phyloP scores from a whole-genome alignment of 2,329 filamentous ascomycete genomes.

The Curvularia eragrostidis region DNA sequence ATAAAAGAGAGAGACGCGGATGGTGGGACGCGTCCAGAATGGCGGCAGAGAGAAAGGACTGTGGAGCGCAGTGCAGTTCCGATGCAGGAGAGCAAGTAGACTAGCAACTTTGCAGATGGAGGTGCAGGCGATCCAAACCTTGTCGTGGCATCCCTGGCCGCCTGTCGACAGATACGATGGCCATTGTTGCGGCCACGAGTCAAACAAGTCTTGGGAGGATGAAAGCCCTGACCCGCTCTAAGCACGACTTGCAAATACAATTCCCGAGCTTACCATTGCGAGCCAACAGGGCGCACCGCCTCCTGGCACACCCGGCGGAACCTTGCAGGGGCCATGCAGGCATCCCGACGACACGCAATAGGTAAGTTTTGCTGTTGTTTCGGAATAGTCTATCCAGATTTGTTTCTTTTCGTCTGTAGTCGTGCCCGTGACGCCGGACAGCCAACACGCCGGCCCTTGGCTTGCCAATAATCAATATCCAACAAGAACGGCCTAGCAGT shows the following conservation, averaged over 20 bases:
- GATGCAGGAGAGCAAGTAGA: slow-evolving; percentile 17
- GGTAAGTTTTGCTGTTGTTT: not conserved
- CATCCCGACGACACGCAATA: not conserved
- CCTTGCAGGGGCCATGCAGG: not conserved
- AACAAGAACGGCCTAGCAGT: not conserved
- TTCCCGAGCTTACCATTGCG: not conserved
- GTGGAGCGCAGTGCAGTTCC: not conserved
- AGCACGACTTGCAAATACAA: not conserved
- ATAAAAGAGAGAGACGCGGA: slow-evolving; percentile 1
- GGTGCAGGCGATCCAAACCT: slow-evolving; percentile 20
- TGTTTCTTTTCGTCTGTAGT: not conserved
- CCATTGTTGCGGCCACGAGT: slow-evolving; percentile 15
- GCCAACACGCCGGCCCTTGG: not conserved
- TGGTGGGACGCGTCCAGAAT: slow-evolving; percentile 9
- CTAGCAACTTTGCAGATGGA: slow-evolving; percentile 20
- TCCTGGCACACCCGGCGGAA: not conserved
- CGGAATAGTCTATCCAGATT: not conserved
- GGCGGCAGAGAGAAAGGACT: not conserved
- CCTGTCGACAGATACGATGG: slow-evolving; percentile 4
- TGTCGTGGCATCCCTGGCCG: slow-evolving; percentile 16
- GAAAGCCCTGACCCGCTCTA: slow-evolving; percentile 1
- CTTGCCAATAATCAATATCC: not conserved
- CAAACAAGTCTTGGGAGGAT: slow-evolving; percentile 1
- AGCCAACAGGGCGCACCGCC: not conserved
- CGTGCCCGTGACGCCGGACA: not conserved